These are phyloP conservation scores for Durio zibethinus DNA, from an alignment of 345 rosid species.

Conservation along the genomic window DNA sequence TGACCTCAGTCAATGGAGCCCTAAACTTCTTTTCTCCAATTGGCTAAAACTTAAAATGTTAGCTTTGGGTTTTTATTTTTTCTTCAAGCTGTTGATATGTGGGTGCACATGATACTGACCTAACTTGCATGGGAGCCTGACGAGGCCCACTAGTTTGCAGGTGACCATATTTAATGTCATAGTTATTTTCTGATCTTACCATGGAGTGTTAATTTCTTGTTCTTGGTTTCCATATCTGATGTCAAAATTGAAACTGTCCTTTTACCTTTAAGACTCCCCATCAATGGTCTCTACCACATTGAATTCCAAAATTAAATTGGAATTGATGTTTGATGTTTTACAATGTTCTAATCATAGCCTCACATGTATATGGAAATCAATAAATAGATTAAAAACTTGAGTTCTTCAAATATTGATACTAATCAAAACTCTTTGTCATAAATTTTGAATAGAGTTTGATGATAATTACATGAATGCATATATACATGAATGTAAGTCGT, in stretches of 20 bases:
- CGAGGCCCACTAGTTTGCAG: background rate
- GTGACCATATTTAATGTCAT: constrained; percentile 1
- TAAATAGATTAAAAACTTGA: no score
- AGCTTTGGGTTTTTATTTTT: background rate
- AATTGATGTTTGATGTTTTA: background rate
- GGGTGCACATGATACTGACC: background rate
- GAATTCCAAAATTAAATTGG: background rate
- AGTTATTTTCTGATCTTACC: background rate
- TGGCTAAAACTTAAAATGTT: background rate
- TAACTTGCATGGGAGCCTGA: background rate
- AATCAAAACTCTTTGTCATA: no score
- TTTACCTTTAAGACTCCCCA: background rate
- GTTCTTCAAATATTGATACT: no score
- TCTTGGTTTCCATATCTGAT: background rate
- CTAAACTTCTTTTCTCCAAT: background rate
- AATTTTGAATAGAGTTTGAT: no score
- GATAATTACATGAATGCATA: no score
- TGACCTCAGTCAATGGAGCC: background rate
- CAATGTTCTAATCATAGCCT: background rate
- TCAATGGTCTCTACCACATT: background rate
- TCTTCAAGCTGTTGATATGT: background rate
- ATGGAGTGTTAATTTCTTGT: background rate
- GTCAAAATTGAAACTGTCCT: background rate
- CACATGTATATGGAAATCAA: background rate
- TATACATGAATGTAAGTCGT: no score